phyloP scores from a whole-genome alignment of 805 yeast species.

The Teunomyces barrocoloradensis region DNA sequence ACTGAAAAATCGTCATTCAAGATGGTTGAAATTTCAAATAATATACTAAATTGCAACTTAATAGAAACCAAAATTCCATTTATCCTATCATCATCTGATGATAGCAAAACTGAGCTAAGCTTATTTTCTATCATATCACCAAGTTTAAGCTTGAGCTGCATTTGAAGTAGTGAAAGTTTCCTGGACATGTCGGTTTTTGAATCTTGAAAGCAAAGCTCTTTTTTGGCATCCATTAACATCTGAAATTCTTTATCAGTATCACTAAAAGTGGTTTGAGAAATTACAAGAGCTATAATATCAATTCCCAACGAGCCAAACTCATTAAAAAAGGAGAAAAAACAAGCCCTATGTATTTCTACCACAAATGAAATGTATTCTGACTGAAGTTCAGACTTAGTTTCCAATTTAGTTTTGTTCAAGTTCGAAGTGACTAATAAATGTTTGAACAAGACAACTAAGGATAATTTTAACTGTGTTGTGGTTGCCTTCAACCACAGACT shows the following conservation, averaged over 20 bases:
- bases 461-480: constrained; percentile 34
- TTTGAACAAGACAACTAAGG: constrained; percentile 31
- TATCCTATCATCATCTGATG: constrained; percentile 35
- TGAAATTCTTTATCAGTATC: constrained; percentile 8
- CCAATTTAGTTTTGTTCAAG: constrained; percentile 18
- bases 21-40: constrained; percentile 12
- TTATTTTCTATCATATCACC: constrained; percentile 26
- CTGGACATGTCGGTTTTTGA: not conserved
- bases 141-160: constrained; percentile 18
- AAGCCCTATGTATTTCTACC: constrained; percentile 16
- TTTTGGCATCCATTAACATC: not conserved
- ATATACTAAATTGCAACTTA: constrained; percentile 27
- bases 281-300: constrained; percentile 27
- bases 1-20: not conserved
- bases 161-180: constrained; percentile 10
- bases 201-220: not conserved
- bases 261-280: constrained; percentile 9
- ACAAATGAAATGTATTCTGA: constrained; percentile 23
- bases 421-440: constrained; percentile 20
- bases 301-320: constrained; percentile 29
- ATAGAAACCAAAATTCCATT: constrained; percentile 24
- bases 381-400: constrained; percentile 21
- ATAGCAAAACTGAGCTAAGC: constrained; percentile 20
- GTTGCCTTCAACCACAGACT: constrained; percentile 38
- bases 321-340: constrained; percentile 31